These are phyloP conservation scores for Diophrys appendiculata DNA, from an alignment of 73 alveolate species.

Conservation along the genomic window DNA sequence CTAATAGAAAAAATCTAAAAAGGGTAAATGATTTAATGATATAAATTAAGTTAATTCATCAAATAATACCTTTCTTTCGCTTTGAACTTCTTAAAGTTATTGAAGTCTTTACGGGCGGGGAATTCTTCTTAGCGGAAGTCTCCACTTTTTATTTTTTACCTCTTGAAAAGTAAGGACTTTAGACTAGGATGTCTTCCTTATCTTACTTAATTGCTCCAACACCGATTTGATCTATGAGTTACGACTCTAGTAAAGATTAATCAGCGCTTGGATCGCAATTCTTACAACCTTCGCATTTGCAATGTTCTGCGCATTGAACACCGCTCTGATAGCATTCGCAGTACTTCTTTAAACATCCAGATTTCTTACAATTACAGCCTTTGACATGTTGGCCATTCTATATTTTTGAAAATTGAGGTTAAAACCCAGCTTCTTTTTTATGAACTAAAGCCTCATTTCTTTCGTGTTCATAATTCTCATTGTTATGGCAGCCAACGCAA, in stretches of 20 bases:
- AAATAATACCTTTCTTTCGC: neutral
- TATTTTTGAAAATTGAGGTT: neutral
- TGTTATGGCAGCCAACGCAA: slow-evolving; percentile 77
- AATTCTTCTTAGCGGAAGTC: neutral
- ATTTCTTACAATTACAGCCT: slow-evolving; percentile 95
- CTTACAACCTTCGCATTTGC: slow-evolving; percentile 93
- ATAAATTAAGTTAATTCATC: too few species aligned
- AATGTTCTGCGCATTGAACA: slow-evolving; percentile 80
- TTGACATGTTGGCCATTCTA: slow-evolving; percentile 54
- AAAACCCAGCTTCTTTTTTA: slow-evolving; percentile 1
- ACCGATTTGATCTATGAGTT: neutral
- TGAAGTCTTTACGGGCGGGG: neutral
- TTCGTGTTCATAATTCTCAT: slow-evolving; percentile 61
- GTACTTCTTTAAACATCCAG: slow-evolving; percentile 93
- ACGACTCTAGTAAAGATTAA: neutral
- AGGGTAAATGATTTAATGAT: too few species aligned
- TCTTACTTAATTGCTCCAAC: neutral
- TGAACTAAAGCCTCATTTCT: neutral
- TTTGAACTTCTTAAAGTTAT: slow-evolving; percentile 2
- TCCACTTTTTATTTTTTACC: neutral
- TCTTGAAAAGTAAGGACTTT: neutral
- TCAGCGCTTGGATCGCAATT: slow-evolving; percentile 34
- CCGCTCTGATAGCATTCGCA: slow-evolving; percentile 96
- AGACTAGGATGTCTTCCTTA: neutral
- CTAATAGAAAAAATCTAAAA: too few species aligned